Percentiles rank a stretch among this genome's conserved stretches.
These are phyloP conservation scores for Phytophthora citricola DNA, from an alignment of 352 stramenopile genomes.

Conservation along the genomic window DNA sequence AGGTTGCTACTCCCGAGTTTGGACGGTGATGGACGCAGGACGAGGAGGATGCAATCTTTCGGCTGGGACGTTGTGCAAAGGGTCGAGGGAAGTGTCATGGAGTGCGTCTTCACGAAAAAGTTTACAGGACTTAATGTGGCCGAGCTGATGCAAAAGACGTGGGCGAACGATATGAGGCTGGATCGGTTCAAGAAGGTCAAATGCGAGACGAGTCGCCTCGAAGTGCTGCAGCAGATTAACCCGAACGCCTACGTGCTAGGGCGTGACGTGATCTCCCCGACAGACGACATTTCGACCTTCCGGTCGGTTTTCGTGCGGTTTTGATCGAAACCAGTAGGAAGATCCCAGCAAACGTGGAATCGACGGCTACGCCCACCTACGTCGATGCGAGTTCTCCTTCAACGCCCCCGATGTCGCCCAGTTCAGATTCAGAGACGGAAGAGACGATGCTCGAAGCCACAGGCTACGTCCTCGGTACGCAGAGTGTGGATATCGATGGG, in stretches of 20 bases:
- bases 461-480: conserved; percentile 53
- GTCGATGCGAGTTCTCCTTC: conserved; percentile 27
- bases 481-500: conserved; percentile 46
- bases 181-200: conserved; percentile 56
- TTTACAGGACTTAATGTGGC: conserved; percentile 41
- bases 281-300: conserved; percentile 40
- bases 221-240: conserved; percentile 50
- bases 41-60: conserved; percentile 36
- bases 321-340: conserved; percentile 39
- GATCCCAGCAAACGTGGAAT: conserved; percentile 15
- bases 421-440: conserved; percentile 22
- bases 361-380: conserved; percentile 24
- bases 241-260: conserved; percentile 49
- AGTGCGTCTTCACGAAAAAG: conserved; percentile 54
- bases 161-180: conserved; percentile 48
- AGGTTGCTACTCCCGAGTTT: conserved; percentile 29
- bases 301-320: conserved; percentile 54
- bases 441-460: conserved; percentile 36
- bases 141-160: conserved; percentile 48
- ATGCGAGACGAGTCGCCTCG: conserved; percentile 47
- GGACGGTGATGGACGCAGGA: conserved; percentile 1
- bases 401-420: conserved; percentile 15
- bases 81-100: conserved; percentile 44
- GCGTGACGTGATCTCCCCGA: conserved; percentile 49
- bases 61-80: conserved; percentile 50